Evolutionary conservation across 257 asterid genomes (phyloP), one percentile per base, ranked within the genome.

Genomic region (Ilex aquifolium): DNA sequence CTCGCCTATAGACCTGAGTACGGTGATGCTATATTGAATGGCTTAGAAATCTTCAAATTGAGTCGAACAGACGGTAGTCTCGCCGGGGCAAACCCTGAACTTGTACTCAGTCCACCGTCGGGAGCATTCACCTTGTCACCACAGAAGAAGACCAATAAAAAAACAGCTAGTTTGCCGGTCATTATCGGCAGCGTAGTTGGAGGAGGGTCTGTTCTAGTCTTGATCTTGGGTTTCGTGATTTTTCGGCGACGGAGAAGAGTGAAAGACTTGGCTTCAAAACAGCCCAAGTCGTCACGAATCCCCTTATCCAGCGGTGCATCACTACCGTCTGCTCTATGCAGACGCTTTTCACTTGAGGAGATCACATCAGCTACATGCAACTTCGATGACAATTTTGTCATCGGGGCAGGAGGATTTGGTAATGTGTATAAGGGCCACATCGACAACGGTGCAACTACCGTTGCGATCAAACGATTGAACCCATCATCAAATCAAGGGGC

Each of bases 321-420:
- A 0, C 72, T 78, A 16, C 83, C 85, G 5, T 64, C 67, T 5
- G 61, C 57, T 53, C 61, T 74, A 5, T 70, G 90, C 62, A 54
- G 80, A 13, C 76, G 60, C 13, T 82, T 86, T 53, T 65, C 67
- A 6, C 65, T 86, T 2, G 81, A 79, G 8, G 95, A 86, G 71
- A 73, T 84, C 32, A 70, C 52, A 67, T 6, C 75, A 0, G 85
- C 84, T 5, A 84, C 89, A 5, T 60, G 58, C 32, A 69, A 78
- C 64, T 87, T 87, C 55, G 61, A 80, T 4, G 63, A 72, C 31
- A 69, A 14, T 16, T 72, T 63, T 32, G 63, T 86, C 17, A 64
- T 83, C 10, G 91, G 95, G 0, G 53, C 10, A 5, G 91, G 89
- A 32, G 91, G 95, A 2, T 86, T 86, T 12, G 87, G 91, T 27